phyloP scores from a whole-genome alignment of 805 yeast genomes.

The Starmerella gropengiesseri region DNA sequence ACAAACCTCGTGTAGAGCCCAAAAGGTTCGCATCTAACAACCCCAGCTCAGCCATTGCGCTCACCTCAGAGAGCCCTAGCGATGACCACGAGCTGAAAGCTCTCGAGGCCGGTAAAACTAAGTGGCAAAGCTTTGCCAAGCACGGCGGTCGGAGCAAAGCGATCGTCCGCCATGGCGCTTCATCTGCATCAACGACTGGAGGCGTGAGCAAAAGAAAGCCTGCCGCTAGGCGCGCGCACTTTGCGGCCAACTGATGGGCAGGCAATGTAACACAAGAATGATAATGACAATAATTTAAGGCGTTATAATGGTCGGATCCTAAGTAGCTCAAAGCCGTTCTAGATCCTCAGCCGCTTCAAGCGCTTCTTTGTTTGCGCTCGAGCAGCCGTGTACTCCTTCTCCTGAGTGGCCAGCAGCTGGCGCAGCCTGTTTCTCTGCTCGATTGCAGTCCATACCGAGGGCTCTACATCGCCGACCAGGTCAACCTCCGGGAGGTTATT shows the following conservation, averaged over 20 bases:
- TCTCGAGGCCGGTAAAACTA: too few species aligned
- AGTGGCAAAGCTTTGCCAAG: not conserved
- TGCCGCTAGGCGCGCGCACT: not conserved
- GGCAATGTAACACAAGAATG: too few species aligned
- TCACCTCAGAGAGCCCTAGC: too few species aligned
- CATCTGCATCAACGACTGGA: not conserved
- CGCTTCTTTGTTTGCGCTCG: slow-evolving; percentile 20
- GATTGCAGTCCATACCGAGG: slow-evolving; percentile 23
- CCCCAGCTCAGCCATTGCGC: too few species aligned
- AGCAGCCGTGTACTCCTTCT: slow-evolving; percentile 15
- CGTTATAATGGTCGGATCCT: not conserved
- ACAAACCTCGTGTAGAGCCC: too few species aligned
- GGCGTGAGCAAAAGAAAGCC: not conserved
- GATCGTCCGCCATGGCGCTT: too few species aligned
- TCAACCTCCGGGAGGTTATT: slow-evolving; percentile 16
- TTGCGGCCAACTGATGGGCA: too few species aligned
- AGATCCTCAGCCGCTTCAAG: slow-evolving; percentile 13
- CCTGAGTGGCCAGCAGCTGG: slow-evolving; percentile 7
- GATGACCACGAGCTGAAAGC: too few species aligned
- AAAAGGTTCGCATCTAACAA: too few species aligned
- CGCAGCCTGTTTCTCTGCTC: slow-evolving; percentile 13
- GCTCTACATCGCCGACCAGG: slow-evolving; percentile 22
- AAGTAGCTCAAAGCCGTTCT: not conserved
- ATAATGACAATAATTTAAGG: too few species aligned
- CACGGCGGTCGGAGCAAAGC: not conserved